Evolutionary conservation across 2,329 filamentous ascomycete species (phyloP).

Genomic region (Botryotinia calthae): DNA sequence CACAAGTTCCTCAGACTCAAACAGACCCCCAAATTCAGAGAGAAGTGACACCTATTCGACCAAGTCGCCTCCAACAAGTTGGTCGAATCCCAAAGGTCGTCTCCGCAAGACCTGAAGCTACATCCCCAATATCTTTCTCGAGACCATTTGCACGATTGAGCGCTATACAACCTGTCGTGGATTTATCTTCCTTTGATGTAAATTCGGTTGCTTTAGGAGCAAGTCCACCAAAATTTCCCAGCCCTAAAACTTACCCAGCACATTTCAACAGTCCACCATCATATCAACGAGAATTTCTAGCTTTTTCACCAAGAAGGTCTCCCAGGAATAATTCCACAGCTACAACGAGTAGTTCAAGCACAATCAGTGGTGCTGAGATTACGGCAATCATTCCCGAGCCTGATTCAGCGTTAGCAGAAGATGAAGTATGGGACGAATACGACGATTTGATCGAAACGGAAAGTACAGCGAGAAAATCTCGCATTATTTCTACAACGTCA

Average conservation of each 20-base stretch:
- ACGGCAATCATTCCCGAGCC: constrained; percentile 65
- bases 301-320: constrained; percentile 59
- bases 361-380: constrained; percentile 56
- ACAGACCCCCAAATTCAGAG: constrained; percentile 29
- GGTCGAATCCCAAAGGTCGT: constrained; percentile 84
- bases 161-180: constrained; percentile 41
- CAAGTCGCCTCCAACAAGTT: constrained; percentile 72
- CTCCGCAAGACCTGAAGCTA: constrained; percentile 63
- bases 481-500: constrained; percentile 51
- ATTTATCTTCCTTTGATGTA: constrained; percentile 37
- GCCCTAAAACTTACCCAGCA: constrained; percentile 23
- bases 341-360: constrained; percentile 52
- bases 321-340: constrained; percentile 69
- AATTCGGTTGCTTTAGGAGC: constrained; percentile 51
- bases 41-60: constrained; percentile 36
- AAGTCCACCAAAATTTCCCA: constrained; percentile 38
- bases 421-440: constrained; percentile 94
- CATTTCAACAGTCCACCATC: constrained; percentile 26
- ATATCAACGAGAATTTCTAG: constrained; percentile 60
- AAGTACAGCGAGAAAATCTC: constrained; percentile 46
- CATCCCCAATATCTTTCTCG: constrained; percentile 79
- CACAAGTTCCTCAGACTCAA: constrained; percentile 27
- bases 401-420: constrained; percentile 70
- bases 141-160: constrained; percentile 68
- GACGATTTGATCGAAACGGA: constrained; percentile 79